Evolutionary conservation across 805 yeast genomes (phyloP), one percentile per base, ranked within the genome.

Genomic region (Candida saitoana): DNA sequence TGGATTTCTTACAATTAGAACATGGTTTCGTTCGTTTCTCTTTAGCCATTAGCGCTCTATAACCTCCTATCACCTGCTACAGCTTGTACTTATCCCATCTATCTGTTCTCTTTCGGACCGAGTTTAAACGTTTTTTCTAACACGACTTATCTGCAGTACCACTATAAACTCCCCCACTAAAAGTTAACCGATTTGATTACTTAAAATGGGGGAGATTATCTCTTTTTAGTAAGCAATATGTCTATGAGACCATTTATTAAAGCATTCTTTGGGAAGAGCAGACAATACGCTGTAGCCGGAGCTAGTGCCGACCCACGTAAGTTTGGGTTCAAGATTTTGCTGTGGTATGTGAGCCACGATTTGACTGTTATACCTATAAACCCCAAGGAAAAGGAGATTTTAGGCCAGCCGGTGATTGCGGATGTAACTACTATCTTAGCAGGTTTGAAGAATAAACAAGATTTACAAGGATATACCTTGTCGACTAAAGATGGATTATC

Each of bases 281-380:
- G 84, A 47, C 66, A 70, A 41, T 82, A 76, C 49, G 79, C 77
- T 9, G 88, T 86, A 1, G 73, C 82, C 0, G 95, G 95, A 0
- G 93, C 95, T 0, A 77, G 88, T 2, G 58, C 73, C 3, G 77
- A 80, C 51, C 73, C 82, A 0, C 46, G 63, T 5, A 87, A 86
- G 57, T 85, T 77, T 56, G 95, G 95, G 0, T 74, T 68, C 64
- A 82, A 79, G 57, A 83, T 87, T 20, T 59, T 83, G 16, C 60
- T 66, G 30, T 87, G 95, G 95, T 86, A 87, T 54, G 44, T 71
- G 7, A 56, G 58, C 36, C 82, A 75, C 43, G 61, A 67, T 2
- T 60, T 87, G 30, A 77, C 82, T 0, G 89, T 75, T 1, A 65
- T 74, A 3, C 89, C 91, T 9, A 65, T 86, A 41, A 86, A 85